Conservation (phyloP, 306 rosid species). For the Lathyrus tuberosus region DNA sequence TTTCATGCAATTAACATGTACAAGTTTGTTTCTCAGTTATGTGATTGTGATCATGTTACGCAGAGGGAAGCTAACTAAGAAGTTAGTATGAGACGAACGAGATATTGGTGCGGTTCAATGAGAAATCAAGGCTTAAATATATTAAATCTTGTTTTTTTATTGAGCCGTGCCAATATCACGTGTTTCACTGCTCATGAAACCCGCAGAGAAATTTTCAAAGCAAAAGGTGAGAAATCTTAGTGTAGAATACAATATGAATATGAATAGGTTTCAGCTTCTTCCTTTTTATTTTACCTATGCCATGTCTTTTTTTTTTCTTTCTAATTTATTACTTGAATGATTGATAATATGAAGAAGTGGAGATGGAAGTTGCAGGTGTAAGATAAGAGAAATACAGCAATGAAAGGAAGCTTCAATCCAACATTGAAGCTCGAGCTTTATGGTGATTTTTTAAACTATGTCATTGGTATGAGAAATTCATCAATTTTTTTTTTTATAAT, state of each 20-base stretch:
- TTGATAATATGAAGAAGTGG: too few relatives aligned
- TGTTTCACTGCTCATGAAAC: slow-evolving; percentile 46
- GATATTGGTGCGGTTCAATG: slow-evolving; percentile 99
- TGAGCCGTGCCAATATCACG: slow-evolving; percentile 99
- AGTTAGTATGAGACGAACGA: slow-evolving; percentile 56
- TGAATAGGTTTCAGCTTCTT: not conserved
- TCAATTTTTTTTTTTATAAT: too few relatives aligned
- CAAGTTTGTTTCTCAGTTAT: not conserved
- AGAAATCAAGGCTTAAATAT: slow-evolving; percentile 56
- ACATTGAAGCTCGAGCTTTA: too few relatives aligned
- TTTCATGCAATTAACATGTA: not conserved
- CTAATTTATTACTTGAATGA: too few relatives aligned
- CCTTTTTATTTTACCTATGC: too few relatives aligned
- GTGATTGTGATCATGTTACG: slow-evolving; percentile 6
- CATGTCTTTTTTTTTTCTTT: too few relatives aligned
- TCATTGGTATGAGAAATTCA: too few relatives aligned
- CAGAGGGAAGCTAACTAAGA: slow-evolving; percentile 14
- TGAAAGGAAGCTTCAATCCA: too few relatives aligned
- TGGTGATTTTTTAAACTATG: too few relatives aligned
- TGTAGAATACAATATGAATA: too few relatives aligned
- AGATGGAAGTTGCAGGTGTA: too few relatives aligned
- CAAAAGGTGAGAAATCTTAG: not conserved
- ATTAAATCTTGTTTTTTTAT: slow-evolving; percentile 64
- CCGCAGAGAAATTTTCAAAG: not conserved
- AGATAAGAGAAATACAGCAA: too few relatives aligned